These are phyloP conservation scores for Dillenia turbinata DNA, from an alignment of 164 flowering plant species.

Conservation along the genomic window DNA sequence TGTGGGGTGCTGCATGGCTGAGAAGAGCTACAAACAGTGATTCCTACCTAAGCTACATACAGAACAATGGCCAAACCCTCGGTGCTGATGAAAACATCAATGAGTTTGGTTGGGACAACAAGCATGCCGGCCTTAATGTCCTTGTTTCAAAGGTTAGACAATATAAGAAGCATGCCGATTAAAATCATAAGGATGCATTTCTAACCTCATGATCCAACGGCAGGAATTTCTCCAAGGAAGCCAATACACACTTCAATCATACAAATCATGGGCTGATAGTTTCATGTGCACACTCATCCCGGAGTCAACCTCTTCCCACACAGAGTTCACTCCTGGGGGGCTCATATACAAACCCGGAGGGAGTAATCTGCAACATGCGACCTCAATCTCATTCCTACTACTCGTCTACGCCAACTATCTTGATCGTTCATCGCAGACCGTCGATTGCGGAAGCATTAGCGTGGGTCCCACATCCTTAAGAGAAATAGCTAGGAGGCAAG, in stretches of 20 bases:
- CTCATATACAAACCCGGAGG: conserved; percentile 91
- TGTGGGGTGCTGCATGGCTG: conserved; percentile 99
- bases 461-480: conserved; percentile 56
- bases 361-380: conserved; percentile 86
- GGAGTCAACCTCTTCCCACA: conserved; percentile 68
- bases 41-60: conserved; percentile 60
- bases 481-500: conserved; percentile 53
- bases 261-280: conserved; percentile 82
- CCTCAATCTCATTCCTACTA: conserved; percentile 85
- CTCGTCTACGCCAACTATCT: conserved; percentile 79
- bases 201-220: too few relatives aligned
- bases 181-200: too few relatives aligned
- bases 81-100: conserved; percentile 85
- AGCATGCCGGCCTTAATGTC: conserved; percentile 93
- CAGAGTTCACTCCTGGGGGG: conserved; percentile 83
- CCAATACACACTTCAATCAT: conserved; percentile 50
- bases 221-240: conserved; percentile 83
- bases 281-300: conserved; percentile 90
- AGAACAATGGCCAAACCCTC: conserved; percentile 72
- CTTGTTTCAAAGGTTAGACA: conserved; percentile 72
- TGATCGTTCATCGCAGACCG: conserved; percentile 43
- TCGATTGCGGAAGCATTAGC: conserved; percentile 54
- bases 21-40: conserved; percentile 65
- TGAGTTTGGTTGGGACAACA: conserved; percentile 98
- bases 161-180: too few relatives aligned